phyloP scores from a whole-genome alignment of 1,284 basidiomycete genomes.

The Pyrrhoderma lamaoense region DNA sequence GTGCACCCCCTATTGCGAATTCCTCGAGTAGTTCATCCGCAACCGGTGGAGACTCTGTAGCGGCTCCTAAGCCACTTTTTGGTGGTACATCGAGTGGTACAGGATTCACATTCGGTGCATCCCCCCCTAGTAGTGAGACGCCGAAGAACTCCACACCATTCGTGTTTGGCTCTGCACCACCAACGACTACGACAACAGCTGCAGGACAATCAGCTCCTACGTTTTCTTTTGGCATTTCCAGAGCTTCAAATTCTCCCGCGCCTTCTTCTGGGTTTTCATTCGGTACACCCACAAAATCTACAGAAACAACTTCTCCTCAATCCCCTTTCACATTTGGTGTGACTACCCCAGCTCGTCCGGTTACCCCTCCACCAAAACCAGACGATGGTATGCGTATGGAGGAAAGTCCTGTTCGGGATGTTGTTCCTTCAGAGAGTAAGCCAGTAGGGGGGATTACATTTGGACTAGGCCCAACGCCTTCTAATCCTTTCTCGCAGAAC shows the following conservation, averaged over 20 bases:
- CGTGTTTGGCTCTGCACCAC: constrained; percentile 21
- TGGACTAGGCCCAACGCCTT: constrained; percentile 16
- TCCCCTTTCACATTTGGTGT: constrained; percentile 29
- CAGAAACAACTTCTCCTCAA: constrained; percentile 15
- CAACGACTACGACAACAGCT: constrained; percentile 17
- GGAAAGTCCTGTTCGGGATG: constrained; percentile 53
- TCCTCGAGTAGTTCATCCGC: constrained; percentile 1
- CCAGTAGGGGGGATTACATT: constrained; percentile 42
- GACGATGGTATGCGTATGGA: constrained; percentile 55
- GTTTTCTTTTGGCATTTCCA: constrained; percentile 12
- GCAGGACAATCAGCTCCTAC: constrained; percentile 14
- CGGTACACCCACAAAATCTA: constrained; percentile 11
- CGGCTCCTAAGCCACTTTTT: constrained; percentile 18
- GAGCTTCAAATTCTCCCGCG: not conserved
- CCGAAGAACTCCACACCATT: constrained; percentile 15
- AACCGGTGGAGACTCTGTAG: constrained; percentile 1
- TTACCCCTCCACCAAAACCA: constrained; percentile 50
- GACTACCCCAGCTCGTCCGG: constrained; percentile 28
- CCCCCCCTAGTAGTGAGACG: not conserved
- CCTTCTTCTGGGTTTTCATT: constrained; percentile 18
- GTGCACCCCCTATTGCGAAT: constrained; percentile 9
- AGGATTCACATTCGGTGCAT: constrained; percentile 10
- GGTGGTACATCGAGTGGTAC: constrained; percentile 6
- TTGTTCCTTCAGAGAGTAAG: constrained; percentile 28
- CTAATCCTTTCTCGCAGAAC: constrained; percentile 11